Base-by-base conservation (phyloP, 202 grass and related monocot genomes). In the Schoenoplectus tabernaemontani region DNA sequence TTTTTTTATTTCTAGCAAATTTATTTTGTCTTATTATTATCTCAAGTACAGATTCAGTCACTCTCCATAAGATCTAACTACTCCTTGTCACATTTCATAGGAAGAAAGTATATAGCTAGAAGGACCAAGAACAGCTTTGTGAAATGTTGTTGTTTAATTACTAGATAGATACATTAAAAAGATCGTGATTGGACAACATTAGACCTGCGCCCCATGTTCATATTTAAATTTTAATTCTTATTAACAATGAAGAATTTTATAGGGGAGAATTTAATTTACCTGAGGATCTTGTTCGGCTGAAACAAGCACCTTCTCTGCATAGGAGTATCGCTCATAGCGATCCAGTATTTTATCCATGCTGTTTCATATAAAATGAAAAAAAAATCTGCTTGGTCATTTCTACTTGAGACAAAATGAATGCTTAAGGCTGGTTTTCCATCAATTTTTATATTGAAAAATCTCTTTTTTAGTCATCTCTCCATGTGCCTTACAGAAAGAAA, bases 291-390 rank as follows among this genome's bases (percentile, higher is more conserved):
- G 76, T 57, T 94, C 87, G 0, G 84, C 53, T 36, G 89, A 92
- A 24, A 82, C 19, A 61, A 90, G 82, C 60, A 86, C 84, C 26
- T 89, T 93, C 72, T 97, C 86, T 15, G 91, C 82, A 63, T 92
- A 90, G 33, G 84, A 87, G 48, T 94, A 94, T 32, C 81, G 77
- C 73, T 94, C 87, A 69, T 97, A 94, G 6, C 86, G 91, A 79
- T 94, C 91, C 81, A 94, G 84, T 88, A 97, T 94, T 84, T 97
- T 97, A 71, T 97, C 91, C 89, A 97, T 97, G 66, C 91, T 97
- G 83, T 66, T 38, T 81, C 78, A 76, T n/a, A 87, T 72, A 8
- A 60, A n/a, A n/a, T n/a, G n/a, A 67, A 38, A 4, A 74, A 86
- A 76, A 73, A 82, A 54, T 50, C 15, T 38, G n/a, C 34, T 15